Evolutionary conservation across 78 protist genomes (phyloP), one percentile per base, ranked within the genome.

Genomic region (Isochrysis galbana): DNA sequence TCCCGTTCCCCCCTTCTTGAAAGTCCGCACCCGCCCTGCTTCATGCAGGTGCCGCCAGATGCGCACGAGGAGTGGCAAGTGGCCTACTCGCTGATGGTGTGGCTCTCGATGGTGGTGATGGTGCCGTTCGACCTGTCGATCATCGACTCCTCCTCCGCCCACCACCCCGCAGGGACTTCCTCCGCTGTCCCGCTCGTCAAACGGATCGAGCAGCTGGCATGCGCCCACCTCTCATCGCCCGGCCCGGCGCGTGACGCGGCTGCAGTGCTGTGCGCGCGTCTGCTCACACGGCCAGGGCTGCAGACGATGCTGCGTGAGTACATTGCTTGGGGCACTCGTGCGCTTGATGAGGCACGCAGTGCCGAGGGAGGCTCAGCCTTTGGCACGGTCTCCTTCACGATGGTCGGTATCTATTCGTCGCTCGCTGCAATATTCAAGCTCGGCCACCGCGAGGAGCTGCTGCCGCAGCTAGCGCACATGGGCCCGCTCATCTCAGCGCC

Each of bases 91-190:
- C 51, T 97, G 17, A 80, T 97, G 54, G 94, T 98, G 23, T 98
- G 99, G 99, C 90, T 98, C 11, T 93, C 97, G 54, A 86, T 97
- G 91, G 54, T 98, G 32, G 95, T 97, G 36, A 90, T 96, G 41
- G 87, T 97, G 26, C 99, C 99, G 23, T 98, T 98, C 90, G 96
- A 93, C 54, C 93, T 98, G 80, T 32, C 42, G 21, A 48, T 95
- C 42, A 46, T 98, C 26, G 98, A 98, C 95, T 93, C 96, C 0
- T 5, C 88, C 69, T 7, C 39, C 41, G 42, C 22, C 29, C 41
- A 1, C 42, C 32, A 36, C 82, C 45, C 74, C 45, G 1, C 67
- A 26, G 38, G 14, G 25, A 1, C 29, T 25, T 39, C 70, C 61
- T 4, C 70, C 80, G 46, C 32, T n/a, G 34, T 14, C 14, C 10